Conservation (phyloP, 2,329 filamentous ascomycete genomes). For the Hymenoscyphus repandus region DNA sequence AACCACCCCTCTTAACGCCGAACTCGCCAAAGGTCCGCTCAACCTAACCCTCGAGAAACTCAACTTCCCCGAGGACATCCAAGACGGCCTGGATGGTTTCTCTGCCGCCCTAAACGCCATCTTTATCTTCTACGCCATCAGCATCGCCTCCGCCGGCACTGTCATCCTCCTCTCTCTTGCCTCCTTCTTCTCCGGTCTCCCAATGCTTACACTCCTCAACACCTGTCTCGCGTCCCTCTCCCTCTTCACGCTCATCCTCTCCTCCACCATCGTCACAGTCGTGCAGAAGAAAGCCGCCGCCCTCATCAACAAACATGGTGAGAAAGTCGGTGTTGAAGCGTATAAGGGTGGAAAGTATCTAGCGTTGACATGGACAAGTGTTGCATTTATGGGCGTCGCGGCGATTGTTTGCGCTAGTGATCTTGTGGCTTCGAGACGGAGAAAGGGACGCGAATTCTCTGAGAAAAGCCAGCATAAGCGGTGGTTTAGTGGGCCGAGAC, state of each 20-base stretch:
- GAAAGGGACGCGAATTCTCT: constrained; percentile 18
- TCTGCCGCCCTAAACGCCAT: constrained; percentile 44
- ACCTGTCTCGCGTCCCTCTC: constrained; percentile 40
- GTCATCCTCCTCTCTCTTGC: constrained; percentile 42
- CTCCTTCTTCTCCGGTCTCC: constrained; percentile 39
- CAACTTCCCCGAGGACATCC: constrained; percentile 51
- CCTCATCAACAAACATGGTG: constrained; percentile 38
- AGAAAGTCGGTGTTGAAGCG: constrained; percentile 29
- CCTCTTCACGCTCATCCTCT: constrained; percentile 58
- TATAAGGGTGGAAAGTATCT: constrained; percentile 49
- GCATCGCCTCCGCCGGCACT: constrained; percentile 46
- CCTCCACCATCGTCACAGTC: constrained; percentile 69
- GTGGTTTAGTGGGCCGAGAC: constrained; percentile 7
- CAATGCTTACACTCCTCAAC: constrained; percentile 44
- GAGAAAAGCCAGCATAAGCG: constrained; percentile 19
- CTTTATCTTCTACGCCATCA: constrained; percentile 55
- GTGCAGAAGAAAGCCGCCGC: constrained; percentile 47
- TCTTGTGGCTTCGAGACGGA: constrained; percentile 25
- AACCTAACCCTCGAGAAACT: constrained; percentile 45
- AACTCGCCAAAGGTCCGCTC: constrained; percentile 38
- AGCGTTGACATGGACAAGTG: constrained; percentile 54
- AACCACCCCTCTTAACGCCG: constrained; percentile 40
- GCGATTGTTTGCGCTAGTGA: constrained; percentile 25
- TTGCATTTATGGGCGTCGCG: constrained; percentile 38
- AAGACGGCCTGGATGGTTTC: constrained; percentile 46